Conservation (phyloP, 2,329 filamentous ascomycete genomes). For the Paecilomyces variotii region DNA sequence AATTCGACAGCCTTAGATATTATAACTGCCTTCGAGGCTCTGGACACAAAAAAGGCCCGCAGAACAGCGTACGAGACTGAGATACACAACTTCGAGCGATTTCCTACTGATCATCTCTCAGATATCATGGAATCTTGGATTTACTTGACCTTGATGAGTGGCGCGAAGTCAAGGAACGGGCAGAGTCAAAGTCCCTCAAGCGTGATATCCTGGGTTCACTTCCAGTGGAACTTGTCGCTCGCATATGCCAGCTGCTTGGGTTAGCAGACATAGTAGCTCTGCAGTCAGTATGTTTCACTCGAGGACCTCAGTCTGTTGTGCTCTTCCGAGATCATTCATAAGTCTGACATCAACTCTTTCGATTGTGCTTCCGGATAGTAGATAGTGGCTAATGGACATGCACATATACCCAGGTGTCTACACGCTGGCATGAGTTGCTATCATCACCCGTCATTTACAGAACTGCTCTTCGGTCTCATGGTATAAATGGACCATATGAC, state of each 20-base stretch:
- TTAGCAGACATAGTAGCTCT: slow-evolving; percentile 20
- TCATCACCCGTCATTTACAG: slow-evolving; percentile 16
- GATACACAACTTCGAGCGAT: not conserved
- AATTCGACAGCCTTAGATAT: not conserved
- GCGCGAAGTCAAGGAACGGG: slow-evolving; percentile 18
- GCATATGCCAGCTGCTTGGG: slow-evolving; percentile 18
- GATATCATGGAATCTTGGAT: slow-evolving; percentile 20
- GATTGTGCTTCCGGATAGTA: not conserved
- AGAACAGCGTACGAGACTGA: slow-evolving; percentile 9
- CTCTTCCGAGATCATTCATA: not conserved
- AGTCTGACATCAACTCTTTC: no score
- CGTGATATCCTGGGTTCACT: slow-evolving; percentile 25
- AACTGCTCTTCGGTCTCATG: slow-evolving; percentile 10
- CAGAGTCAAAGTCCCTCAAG: slow-evolving; percentile 16
- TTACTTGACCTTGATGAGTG: slow-evolving; percentile 21
- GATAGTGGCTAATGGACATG: not conserved
- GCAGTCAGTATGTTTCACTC: slow-evolving; percentile 16
- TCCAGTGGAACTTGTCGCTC: slow-evolving; percentile 24
- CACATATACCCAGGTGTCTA: slow-evolving; percentile 21
- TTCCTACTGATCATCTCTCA: slow-evolving; percentile 6
- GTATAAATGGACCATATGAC: not conserved
- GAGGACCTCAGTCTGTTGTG: not conserved
- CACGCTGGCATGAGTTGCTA: slow-evolving; percentile 22
- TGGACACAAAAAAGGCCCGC: slow-evolving; percentile 15
- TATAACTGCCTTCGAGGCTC: slow-evolving; percentile 13